Conservation (phyloP, 768 basidiomycete genomes). For the Rossbeevera mucosa region DNA sequence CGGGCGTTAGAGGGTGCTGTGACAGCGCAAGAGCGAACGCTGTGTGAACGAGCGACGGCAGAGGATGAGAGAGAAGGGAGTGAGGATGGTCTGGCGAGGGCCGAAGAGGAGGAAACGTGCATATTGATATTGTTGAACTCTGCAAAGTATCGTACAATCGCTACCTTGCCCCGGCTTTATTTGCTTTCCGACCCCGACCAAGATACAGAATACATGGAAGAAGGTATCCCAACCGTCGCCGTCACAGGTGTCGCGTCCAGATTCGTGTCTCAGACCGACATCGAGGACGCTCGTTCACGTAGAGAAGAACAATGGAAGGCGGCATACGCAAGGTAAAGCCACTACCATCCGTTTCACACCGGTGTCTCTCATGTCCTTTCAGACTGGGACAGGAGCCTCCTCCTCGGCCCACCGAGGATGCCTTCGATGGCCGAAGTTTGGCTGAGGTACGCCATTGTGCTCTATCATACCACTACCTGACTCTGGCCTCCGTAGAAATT, state of each 20-base stretch:
- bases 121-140: constrained; percentile 5
- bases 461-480: constrained; percentile 8
- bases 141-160: too few species aligned
- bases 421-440: constrained; percentile 78
- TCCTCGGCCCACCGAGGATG: constrained; percentile 67
- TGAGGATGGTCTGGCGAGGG: constrained; percentile 16
- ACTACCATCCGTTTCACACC: background rate
- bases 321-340: constrained; percentile 71
- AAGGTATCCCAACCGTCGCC: constrained; percentile 67
- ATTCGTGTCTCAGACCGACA: constrained; percentile 75
- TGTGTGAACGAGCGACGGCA: constrained; percentile 26
- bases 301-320: constrained; percentile 88
- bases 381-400: constrained; percentile 86
- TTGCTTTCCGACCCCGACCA: constrained; percentile 21
- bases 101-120: constrained; percentile 10
- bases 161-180: constrained; percentile 2
- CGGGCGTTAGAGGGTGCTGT: constrained; percentile 40
- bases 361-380: constrained; percentile 5
- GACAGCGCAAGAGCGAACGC: constrained; percentile 24
- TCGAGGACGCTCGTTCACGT: constrained; percentile 65
- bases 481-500: constrained; percentile 56
- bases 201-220: constrained; percentile 45
- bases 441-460: constrained; percentile 65
- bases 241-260: constrained; percentile 74
- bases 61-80: constrained; percentile 26